Evolutionary conservation across 2,329 filamentous ascomycete genomes (phyloP), one percentile per base, ranked within the genome.

Genomic region (Monilinia aucupariae): DNA sequence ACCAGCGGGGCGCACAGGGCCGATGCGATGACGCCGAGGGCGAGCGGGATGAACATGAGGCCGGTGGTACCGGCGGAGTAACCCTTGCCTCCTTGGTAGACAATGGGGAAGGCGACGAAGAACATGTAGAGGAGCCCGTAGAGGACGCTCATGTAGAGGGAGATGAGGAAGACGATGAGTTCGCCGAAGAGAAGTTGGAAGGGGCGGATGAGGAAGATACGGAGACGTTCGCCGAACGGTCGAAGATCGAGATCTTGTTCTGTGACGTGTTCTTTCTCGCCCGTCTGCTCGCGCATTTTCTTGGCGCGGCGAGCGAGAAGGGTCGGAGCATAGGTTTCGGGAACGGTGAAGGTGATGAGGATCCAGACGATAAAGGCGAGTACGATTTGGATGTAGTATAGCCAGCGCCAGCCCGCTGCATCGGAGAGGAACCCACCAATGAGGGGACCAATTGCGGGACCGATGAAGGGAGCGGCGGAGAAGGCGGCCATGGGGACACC

Each of bases 401-500:
- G 79, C 89, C 90, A 94, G 68, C 90, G 79, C 91, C 91, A 94
- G 45, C 87, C 87, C 0, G 79, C 76, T 0, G 82, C 83, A 68
- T 92, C 88, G 9, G 82, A 81, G 1, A 94, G 79, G 73, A 86
- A 96, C 13, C 90, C 91, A 68, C 91, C 92, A 8, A 88, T 82
- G 0, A 96, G 80, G 9, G 89, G 88, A 65, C 88, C 88, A 67
- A 90, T 86, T 1, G 89, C 90, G 55, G 91, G 91, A 0, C 91
- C 91, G 51, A 93, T 81, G 72, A 94, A 94, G 0, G 91, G 91
- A 0, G 90, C 90, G 2, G 90, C 90, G 15, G 84, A 88, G 74
- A 94, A 96, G 20, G 89, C 88, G 3, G 90, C 90, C 90, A 96
- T 94, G 22, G 91, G 89, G 1, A 94, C 87, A 71, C 90, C 91